Evolutionary conservation across 2,329 filamentous ascomycete species (phyloP).

Genomic region (Alternaria incomplexa): DNA sequence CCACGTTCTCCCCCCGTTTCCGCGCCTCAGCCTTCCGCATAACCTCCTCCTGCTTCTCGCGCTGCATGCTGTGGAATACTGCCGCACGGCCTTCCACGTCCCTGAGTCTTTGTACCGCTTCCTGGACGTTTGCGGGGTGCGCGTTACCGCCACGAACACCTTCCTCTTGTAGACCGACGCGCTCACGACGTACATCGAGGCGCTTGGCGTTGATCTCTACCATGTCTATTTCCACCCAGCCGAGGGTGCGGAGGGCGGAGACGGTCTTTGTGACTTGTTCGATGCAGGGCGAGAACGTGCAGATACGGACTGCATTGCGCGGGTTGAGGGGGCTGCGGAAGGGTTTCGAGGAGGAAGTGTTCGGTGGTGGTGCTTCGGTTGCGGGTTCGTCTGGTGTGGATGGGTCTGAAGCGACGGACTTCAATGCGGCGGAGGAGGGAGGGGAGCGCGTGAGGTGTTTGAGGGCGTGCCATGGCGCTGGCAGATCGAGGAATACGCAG

Average conservation of each 20-base stretch:
- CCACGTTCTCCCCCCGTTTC: slow-evolving; percentile 38
- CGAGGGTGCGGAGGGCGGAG: slow-evolving; percentile 76
- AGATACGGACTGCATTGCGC: slow-evolving; percentile 75
- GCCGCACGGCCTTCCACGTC: slow-evolving; percentile 74
- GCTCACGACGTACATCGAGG: slow-evolving; percentile 82
- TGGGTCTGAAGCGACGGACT: slow-evolving; percentile 33
- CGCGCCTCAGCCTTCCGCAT: slow-evolving; percentile 47
- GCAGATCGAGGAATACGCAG: slow-evolving; percentile 79
- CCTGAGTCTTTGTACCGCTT: slow-evolving; percentile 75
- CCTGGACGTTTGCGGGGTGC: slow-evolving; percentile 74
- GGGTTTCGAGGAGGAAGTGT: slow-evolving; percentile 16
- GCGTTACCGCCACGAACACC: slow-evolving; percentile 70
- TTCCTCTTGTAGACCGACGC: slow-evolving; percentile 75
- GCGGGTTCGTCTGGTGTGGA: slow-evolving; percentile 45
- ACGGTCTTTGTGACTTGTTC: slow-evolving; percentile 93
- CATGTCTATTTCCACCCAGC: slow-evolving; percentile 94
- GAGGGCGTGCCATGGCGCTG: slow-evolving; percentile 80
- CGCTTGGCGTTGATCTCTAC: slow-evolving; percentile 83
- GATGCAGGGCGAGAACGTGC: slow-evolving; percentile 95
- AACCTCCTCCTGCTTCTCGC: slow-evolving; percentile 53
- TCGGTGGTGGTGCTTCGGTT: slow-evolving; percentile 2
- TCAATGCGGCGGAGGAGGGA: slow-evolving; percentile 32
- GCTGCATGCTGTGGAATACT: slow-evolving; percentile 63
- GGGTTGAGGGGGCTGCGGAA: slow-evolving; percentile 69
- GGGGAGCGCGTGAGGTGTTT: slow-evolving; percentile 70